Base-by-base conservation (phyloP, 2,329 filamentous ascomycete species). In the Hirsutella rhossiliensis region DNA sequence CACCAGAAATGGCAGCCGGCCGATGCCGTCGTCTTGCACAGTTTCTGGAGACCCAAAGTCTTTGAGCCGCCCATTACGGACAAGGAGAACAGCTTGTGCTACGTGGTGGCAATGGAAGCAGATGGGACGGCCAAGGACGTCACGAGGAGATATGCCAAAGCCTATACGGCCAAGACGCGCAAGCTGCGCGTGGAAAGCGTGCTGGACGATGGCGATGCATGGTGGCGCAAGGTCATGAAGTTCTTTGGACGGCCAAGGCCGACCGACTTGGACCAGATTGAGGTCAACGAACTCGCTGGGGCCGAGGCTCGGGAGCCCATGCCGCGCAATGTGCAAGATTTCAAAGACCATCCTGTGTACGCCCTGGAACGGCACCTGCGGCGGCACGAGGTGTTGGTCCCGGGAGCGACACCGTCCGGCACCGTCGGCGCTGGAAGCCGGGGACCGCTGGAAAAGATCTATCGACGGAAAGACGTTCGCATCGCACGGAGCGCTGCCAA, bases 1-100 rank as follows among this genome's bases (percentile, higher is more conserved):
- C 78, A 87, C 50, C 86, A 96, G 58, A 94, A 87, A 67, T 98
- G 92, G 92, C 77, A 95, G 44, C 76, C 87, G 0, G 78, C 92
- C 32, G 92, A 98, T 58, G 80, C 89, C 0, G 63, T 96, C 0
- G 87, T 92, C 2, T 94, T 89, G 0, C 73, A 77, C 44, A 84
- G 50, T 0, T 78, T 94, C 44, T 86, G 81, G 58, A 88, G 84
- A 47, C 78, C 87, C 0, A 74, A 72, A 28, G 80, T 76, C 40
- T 69, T 98, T 27, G 92, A 98, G 56, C 92, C 92, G 0, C 87
- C 92, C 0, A 75, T 84, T 2, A 81, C 75, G 4, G 88, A 94
- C 59, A 69, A 72, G 7, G 73, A 82, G 45, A 97, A 95, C 52
- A 75, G 68, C 44, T 76, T 98, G 64, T 75, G 72, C 11, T 98